Evolutionary conservation across 192 early-diverging fungal genomes (phyloP), one percentile per base, ranked within the genome.

Genomic region (Pilobolus umbonatus): DNA sequence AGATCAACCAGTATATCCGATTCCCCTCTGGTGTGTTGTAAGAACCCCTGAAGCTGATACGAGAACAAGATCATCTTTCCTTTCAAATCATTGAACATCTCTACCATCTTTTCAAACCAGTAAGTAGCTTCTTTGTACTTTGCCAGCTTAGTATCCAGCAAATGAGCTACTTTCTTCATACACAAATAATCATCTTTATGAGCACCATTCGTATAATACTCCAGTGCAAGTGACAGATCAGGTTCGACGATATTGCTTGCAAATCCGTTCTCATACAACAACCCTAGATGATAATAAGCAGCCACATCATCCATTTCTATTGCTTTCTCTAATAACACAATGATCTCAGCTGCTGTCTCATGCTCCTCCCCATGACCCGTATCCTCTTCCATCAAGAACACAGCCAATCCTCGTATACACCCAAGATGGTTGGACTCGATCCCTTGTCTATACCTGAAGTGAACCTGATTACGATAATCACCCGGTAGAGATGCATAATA

Each of bases 31-130:
- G 38, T 31, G 4, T 29, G 12, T 12, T 52, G 43, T 0, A 46
- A 48, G 12, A 45, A 35, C 3, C 67, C 67, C 34, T 62, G 52
- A 25, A 68, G 48, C 6, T 46, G 29, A 62, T 68, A 68, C 24
- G 42, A 39, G 8, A 61, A 48, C 1, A 62, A 14, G 49, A 56
- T 58, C 0, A 68, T 43, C 19, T 62, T 47, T 1, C 55, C 61
- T 22, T 53, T 61, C 8, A 42, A 6, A 24, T 21, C 24, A 35
- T 43, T 31, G 9, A 43, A 25, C 34, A 43, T 36, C 12, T 42
- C 50, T 0, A 17, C 53, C 14, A 47, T 48, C 30, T 53, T 57
- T 14, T 26, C 30, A 30, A 68, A 52, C 67, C 67, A 68, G 45
- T 67, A 49, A 9, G 51, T 34, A 0, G 60, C 60, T 45, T 51